phyloP scores from a whole-genome alignment of 2,329 filamentous ascomycete genomes.

The Aspergillus terreus region DNA sequence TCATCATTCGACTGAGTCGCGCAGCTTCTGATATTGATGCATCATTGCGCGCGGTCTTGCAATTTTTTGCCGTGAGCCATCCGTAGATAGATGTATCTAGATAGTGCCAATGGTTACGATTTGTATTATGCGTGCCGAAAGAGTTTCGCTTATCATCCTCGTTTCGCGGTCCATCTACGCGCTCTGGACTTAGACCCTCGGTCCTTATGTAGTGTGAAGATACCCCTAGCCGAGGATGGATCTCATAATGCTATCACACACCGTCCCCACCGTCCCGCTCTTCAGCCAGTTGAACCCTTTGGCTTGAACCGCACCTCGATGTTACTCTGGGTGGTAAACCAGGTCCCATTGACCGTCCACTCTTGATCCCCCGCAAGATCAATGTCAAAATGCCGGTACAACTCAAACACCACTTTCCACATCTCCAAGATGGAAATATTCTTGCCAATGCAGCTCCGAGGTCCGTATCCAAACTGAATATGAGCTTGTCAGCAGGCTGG shows the following conservation, averaged over 20 bases:
- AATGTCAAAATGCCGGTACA: constrained; percentile 21
- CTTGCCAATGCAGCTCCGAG: constrained; percentile 26
- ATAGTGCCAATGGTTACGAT: background rate
- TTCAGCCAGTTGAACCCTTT: background rate
- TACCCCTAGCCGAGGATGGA: background rate
- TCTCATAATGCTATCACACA: background rate
- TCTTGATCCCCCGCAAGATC: background rate
- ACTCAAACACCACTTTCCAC: constrained; percentile 22
- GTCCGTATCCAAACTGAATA: constrained; percentile 23
- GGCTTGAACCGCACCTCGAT: background rate
- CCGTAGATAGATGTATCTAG: background rate
- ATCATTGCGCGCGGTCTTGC: background rate
- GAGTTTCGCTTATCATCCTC: background rate
- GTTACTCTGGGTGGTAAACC: background rate
- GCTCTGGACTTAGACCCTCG: background rate
- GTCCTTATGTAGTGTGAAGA: background rate
- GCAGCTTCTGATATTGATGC: background rate
- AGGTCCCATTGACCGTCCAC: background rate
- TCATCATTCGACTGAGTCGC: background rate
- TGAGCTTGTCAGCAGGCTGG: background rate
- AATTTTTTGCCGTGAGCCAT: background rate
- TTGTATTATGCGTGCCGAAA: background rate
- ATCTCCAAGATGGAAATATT: constrained; percentile 29
- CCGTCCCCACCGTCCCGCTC: background rate
- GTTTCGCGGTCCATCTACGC: background rate